phyloP scores from a whole-genome alignment of 2,329 filamentous ascomycete species.

The Scedosporium boydii region DNA sequence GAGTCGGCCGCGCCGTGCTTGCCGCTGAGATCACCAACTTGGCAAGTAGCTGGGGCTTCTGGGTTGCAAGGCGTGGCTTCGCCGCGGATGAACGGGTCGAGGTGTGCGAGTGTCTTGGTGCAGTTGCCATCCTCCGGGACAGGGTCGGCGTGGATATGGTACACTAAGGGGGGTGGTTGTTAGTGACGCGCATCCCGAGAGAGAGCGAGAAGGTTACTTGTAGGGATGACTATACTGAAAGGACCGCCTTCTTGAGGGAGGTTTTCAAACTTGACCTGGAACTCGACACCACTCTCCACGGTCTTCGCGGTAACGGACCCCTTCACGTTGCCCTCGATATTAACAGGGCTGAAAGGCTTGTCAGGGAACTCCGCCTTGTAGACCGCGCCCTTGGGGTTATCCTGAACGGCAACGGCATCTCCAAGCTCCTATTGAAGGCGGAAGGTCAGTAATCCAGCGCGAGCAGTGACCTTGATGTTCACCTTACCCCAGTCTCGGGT shows the following conservation, averaged over 20 bases:
- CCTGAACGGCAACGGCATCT: constrained; percentile 39
- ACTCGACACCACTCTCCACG: constrained; percentile 44
- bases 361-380: constrained; percentile 50
- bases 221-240: constrained; percentile 36
- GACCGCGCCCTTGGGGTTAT: constrained; percentile 44
- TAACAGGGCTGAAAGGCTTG: constrained; percentile 39
- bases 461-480: neutral
- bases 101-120: constrained; percentile 54
- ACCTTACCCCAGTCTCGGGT: neutral
- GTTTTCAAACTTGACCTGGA: constrained; percentile 46
- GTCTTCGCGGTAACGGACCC: constrained; percentile 39
- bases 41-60: constrained; percentile 50
- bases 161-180: constrained; percentile 35
- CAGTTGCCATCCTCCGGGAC: constrained; percentile 63
- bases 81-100: constrained; percentile 60
- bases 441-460: neutral
- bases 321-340: constrained; percentile 42
- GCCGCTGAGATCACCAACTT: constrained; percentile 68
- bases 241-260: constrained; percentile 48
- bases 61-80: constrained; percentile 53
- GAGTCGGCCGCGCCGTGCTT: constrained; percentile 56
- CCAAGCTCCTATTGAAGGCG: constrained; percentile 22
- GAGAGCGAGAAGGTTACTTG: neutral
- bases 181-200: constrained; percentile 1
- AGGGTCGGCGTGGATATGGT: constrained; percentile 61